A percentile compares a stretch with the other conserved stretches of the same genome.
Conservation (phyloP, 768 basidiomycete species). For the Cystobasidium ongulense region DNA sequence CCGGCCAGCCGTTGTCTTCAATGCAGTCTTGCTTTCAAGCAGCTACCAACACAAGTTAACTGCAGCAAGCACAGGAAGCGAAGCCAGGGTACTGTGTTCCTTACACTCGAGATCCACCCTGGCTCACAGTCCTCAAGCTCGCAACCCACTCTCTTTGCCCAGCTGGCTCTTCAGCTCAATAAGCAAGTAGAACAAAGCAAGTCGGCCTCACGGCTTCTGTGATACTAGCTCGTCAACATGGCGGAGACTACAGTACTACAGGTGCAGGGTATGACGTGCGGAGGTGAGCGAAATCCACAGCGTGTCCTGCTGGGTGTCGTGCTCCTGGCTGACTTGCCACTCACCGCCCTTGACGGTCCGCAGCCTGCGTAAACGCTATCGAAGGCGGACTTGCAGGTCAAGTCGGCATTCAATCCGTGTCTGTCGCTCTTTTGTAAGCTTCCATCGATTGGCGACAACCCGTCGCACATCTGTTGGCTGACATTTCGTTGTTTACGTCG, state of each 20-base stretch:
- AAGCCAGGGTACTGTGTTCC: neutral
- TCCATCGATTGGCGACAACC: neutral
- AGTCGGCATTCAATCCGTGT: constrained; percentile 79
- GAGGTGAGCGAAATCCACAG: neutral
- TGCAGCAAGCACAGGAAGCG: neutral
- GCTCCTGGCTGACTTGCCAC: neutral
- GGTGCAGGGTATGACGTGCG: constrained; percentile 73
- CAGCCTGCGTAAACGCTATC: constrained; percentile 55
- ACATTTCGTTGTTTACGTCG: neutral
- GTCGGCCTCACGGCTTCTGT: neutral
- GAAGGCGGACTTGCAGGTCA: constrained; percentile 73
- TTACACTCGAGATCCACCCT: neutral
- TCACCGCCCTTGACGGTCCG: neutral
- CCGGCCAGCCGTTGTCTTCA: no score
- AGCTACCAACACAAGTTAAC: neutral
- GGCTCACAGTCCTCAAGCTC: neutral
- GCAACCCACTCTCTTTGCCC: neutral
- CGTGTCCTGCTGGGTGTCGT: neutral
- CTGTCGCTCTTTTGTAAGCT: constrained; percentile 73
- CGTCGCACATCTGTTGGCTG: neutral
- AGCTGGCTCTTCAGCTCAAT: neutral
- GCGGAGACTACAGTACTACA: constrained; percentile 47
- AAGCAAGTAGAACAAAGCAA: neutral
- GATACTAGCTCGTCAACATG: neutral
- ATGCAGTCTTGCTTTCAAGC: neutral